These are phyloP conservation scores for Hypoxylon rickii DNA, from an alignment of 495 filamentous ascomycete species.

Conservation along the genomic window DNA sequence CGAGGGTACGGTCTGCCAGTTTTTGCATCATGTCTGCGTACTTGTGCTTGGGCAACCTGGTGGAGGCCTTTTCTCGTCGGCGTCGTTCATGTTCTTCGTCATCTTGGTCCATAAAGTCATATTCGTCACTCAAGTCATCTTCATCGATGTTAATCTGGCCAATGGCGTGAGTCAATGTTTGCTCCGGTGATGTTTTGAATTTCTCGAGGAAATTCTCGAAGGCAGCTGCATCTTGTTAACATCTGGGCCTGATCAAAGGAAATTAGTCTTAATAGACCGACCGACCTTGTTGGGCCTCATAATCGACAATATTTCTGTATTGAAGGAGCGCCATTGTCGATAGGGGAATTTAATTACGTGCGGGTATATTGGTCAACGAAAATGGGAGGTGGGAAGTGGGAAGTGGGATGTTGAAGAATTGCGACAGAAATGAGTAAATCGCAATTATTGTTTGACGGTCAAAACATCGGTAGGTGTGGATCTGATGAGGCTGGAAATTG, in stretches of 20 bases:
- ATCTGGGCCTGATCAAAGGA: constrained; percentile 26
- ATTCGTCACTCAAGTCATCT: constrained; percentile 87
- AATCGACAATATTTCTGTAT: constrained; percentile 77
- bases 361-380: not conserved
- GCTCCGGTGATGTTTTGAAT: constrained; percentile 83
- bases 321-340: constrained; percentile 77
- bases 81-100: constrained; percentile 60
- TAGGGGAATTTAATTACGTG: no score
- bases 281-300: constrained; percentile 79
- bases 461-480: constrained; percentile 1
- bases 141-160: constrained; percentile 85
- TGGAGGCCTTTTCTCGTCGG: constrained; percentile 47
- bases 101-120: constrained; percentile 91
- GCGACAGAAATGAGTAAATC: constrained; percentile 23
- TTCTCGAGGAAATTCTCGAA: constrained; percentile 86
- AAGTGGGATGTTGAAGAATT: constrained; percentile 24
- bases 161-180: constrained; percentile 74
- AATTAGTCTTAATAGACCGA: constrained; percentile 7
- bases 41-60: constrained; percentile 70
- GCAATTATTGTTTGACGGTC: constrained; percentile 21
- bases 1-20: constrained; percentile 74
- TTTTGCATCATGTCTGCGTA: constrained; percentile 91
- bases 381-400: constrained; percentile 1
- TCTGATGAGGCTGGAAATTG: constrained; percentile 33
- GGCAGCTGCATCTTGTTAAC: constrained; percentile 56